These are phyloP conservation scores for Pythium monospermum DNA, from an alignment of 352 stramenopile species.

Conservation along the genomic window DNA sequence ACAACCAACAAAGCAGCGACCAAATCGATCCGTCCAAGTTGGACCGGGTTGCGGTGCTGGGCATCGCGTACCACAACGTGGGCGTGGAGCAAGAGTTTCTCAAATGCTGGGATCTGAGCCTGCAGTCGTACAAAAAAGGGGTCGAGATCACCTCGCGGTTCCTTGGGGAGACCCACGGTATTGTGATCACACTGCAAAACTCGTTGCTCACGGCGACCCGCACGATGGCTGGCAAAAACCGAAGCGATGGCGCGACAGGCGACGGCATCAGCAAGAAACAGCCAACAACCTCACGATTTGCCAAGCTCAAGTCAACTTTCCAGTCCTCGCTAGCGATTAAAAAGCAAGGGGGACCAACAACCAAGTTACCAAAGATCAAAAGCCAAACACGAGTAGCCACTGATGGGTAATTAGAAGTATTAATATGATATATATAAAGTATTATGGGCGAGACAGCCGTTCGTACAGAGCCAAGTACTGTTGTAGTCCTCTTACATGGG, in stretches of 20 bases:
- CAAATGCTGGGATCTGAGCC: slow-evolving; percentile 86
- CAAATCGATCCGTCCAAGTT: slow-evolving; percentile 45
- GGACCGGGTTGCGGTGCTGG: slow-evolving; percentile 89
- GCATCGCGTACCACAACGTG: slow-evolving; percentile 95
- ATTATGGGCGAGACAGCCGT: slow-evolving; percentile 11
- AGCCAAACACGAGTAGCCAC: slow-evolving; percentile 21
- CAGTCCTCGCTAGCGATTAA: slow-evolving; percentile 40
- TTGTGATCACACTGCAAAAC: slow-evolving; percentile 90
- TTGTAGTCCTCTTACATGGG: slow-evolving; percentile 13
- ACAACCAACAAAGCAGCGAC: too few species aligned
- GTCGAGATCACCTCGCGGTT: slow-evolving; percentile 82
- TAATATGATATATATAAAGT: slow-evolving; percentile 16
- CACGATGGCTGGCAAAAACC: slow-evolving; percentile 42
- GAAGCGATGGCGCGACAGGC: slow-evolving; percentile 38
- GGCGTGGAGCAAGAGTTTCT: slow-evolving; percentile 95
- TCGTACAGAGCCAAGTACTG: slow-evolving; percentile 41
- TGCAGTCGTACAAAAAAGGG: slow-evolving; percentile 91
- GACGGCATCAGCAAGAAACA: slow-evolving; percentile 44
- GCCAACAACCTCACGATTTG: slow-evolving; percentile 23
- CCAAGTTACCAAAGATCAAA: slow-evolving; percentile 17
- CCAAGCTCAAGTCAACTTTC: slow-evolving; percentile 31
- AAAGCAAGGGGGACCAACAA: slow-evolving; percentile 15
- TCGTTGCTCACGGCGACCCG: slow-evolving; percentile 78
- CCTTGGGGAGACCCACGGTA: slow-evolving; percentile 87
- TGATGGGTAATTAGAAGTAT: slow-evolving; percentile 14